Conservation (phyloP, 306 rosid species). For the Fragaria iinumae region DNA sequence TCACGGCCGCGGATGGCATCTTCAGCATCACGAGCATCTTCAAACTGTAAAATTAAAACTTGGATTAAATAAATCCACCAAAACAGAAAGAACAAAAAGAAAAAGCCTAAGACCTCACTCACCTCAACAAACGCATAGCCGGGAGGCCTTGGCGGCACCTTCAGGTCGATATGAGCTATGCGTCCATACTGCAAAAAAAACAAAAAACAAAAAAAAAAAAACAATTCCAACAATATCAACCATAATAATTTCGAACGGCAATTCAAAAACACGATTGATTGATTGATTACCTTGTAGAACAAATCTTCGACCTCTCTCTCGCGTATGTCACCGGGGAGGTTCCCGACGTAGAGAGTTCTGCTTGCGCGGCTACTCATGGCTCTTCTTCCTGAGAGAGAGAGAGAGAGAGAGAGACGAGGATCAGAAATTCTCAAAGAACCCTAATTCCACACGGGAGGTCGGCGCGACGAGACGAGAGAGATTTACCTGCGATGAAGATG, state of each 20-base stretch:
- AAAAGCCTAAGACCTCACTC: conserved; percentile 16
- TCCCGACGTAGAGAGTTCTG: conserved; percentile 93
- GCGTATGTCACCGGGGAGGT: conserved; percentile 97
- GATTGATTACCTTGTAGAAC: conserved; percentile 66
- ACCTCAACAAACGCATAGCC: conserved; percentile 99
- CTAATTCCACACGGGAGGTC: too few species aligned
- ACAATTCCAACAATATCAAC: too few species aligned
- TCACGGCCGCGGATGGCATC: conserved; percentile 98
- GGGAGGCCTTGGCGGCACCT: conserved; percentile 99
- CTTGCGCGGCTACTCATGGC: conserved; percentile 79
- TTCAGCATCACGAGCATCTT: conserved; percentile 94
- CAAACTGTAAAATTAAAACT: conserved; percentile 55
- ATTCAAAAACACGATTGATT: not conserved
- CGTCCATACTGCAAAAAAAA: conserved; percentile 67
- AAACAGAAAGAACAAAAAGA: not conserved
- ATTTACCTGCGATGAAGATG: too few species aligned
- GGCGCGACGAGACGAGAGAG: too few species aligned
- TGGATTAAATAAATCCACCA: not conserved
- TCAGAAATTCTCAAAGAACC: too few species aligned
- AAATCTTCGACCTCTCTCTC: conserved; percentile 98
- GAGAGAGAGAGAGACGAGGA: too few species aligned
- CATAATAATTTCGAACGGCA: too few species aligned
- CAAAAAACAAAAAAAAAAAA: too few species aligned
- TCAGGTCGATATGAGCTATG: conserved; percentile 83
- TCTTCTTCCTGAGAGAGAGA: conserved; percentile 3